phyloP scores from a whole-genome alignment of 108 stramenopile genomes.

The Nannochloropsis oceanica region DNA sequence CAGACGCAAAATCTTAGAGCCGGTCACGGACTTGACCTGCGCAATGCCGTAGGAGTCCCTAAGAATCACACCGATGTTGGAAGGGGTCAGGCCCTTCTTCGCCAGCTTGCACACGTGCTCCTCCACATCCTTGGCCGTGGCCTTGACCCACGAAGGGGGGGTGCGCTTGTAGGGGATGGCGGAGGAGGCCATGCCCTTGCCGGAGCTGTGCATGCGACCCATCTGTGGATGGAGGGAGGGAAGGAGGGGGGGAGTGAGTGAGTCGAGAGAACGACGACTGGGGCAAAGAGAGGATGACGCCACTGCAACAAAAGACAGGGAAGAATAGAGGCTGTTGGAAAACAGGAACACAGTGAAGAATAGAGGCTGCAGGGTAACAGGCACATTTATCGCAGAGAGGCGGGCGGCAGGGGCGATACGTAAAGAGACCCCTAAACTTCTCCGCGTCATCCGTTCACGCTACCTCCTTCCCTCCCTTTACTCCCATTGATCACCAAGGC shows the following conservation, averaged over 20 bases:
- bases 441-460: too few relatives aligned
- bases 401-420: too few relatives aligned
- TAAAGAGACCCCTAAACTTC: too few relatives aligned
- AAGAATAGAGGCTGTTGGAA: too few relatives aligned
- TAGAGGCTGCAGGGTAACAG: too few relatives aligned
- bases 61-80: slow-evolving; percentile 97
- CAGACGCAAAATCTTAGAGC: slow-evolving; percentile 96
- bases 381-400: too few relatives aligned
- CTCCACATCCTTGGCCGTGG: slow-evolving; percentile 73
- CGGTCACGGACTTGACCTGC: slow-evolving; percentile 90
- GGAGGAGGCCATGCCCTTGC: slow-evolving; percentile 98
- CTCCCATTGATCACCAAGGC: too few relatives aligned
- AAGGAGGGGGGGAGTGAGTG: neutral
- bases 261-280: neutral
- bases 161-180: slow-evolving; percentile 98
- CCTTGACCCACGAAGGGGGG: slow-evolving; percentile 95
- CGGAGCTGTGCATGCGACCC: slow-evolving; percentile 66
- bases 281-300: neutral
- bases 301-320: too few relatives aligned
- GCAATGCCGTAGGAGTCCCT: slow-evolving; percentile 93
- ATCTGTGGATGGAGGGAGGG: neutral
- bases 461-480: too few relatives aligned
- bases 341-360: too few relatives aligned
- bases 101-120: slow-evolving; percentile 96
- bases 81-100: slow-evolving; percentile 98